Evolutionary conservation across 2,329 filamentous ascomycete genomes (phyloP), one percentile per base, ranked within the genome.

Genomic region (Colletotrichum cuscutae): DNA sequence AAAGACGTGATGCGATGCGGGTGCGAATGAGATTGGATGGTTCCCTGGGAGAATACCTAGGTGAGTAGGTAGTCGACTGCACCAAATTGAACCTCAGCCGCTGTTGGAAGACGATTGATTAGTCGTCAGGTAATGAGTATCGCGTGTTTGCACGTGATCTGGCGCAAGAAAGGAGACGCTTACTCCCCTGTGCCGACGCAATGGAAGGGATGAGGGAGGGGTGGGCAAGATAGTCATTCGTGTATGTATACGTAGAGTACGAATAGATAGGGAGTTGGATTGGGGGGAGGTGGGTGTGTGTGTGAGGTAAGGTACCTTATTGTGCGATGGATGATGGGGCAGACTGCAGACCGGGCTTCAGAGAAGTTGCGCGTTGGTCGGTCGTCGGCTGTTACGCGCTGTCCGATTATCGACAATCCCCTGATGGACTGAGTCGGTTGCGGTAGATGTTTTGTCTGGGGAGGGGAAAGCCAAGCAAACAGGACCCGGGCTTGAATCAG

Each of bases 101-200:
- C 19, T 49, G 19, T 49, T 22, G 19, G 19, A 19, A 37, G 26
- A 46, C 60, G 37, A 42, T 57, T 64, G 37, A 49, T 26, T 64
- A 37, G 58, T 35, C 46, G 65, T 32, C 26, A 65, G 12, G 24
- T 8, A 57, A 52, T n/a, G 37, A 57, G n/a, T 69, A 72, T 72
- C 70, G 70, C 70, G 65, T 72, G 24, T 64, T 60, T 26, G 24
- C 65, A 72, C 70, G 70, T 72, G 70, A 72, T 69, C 37, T 72
- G n/a, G 46, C 53, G 59, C 59, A 54, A 72, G 54, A 72, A 49
- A 49, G 22, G 4, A 8, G 37, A 15, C 61, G 49, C 61, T 65
- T 53, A 13, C 22, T 35, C 28, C 24, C 35, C 19, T 49, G 12
- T 7, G 32, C 12, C 24, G 26, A 37, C 7, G 32, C 24, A 26